Percentiles rank a stretch among this genome's conserved stretches.
Evolutionary conservation across 345 rosid genomes (phyloP).

Genomic region (Aethionema arabicum): DNA sequence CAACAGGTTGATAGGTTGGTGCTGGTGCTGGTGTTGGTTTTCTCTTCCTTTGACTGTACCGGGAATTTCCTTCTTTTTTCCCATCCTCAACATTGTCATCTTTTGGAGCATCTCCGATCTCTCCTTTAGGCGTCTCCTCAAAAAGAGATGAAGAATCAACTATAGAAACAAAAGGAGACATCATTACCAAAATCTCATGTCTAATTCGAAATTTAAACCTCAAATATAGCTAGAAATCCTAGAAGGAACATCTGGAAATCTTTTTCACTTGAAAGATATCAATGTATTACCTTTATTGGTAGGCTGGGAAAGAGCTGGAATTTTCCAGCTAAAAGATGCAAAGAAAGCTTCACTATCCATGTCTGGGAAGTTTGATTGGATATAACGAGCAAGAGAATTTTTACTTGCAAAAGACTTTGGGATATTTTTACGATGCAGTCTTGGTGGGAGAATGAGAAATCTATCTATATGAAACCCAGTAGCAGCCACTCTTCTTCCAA

Average conservation of each 20-base stretch:
- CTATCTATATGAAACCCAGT: constrained; percentile 64
- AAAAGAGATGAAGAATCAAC: constrained; percentile 40
- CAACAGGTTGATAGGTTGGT: constrained; percentile 10
- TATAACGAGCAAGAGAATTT: constrained; percentile 49
- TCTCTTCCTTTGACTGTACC: constrained; percentile 40
- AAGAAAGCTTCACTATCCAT: constrained; percentile 63
- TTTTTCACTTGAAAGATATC: neutral
- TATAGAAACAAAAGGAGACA: constrained; percentile 5
- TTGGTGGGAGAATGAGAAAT: constrained; percentile 57
- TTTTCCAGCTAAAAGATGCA: constrained; percentile 77
- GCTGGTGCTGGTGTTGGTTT: constrained; percentile 37
- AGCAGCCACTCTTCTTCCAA: constrained; percentile 63
- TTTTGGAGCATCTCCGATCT: constrained; percentile 11
- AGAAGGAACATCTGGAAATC: neutral
- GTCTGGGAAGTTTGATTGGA: constrained; percentile 48
- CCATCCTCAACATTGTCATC: constrained; percentile 30
- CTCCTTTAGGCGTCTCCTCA: constrained; percentile 33
- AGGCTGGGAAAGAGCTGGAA: constrained; percentile 51
- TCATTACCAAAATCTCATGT: neutral
- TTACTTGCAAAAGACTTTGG: constrained; percentile 64
- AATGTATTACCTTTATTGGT: constrained; percentile 42
- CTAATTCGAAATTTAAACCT: neutral
- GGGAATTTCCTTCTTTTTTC: constrained; percentile 31
- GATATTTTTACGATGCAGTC: constrained; percentile 33
- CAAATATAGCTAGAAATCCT: neutral